These are phyloP conservation scores for Leccinum angustisporum DNA, from an alignment of 1,284 basidiomycete genomes.

Conservation along the genomic window DNA sequence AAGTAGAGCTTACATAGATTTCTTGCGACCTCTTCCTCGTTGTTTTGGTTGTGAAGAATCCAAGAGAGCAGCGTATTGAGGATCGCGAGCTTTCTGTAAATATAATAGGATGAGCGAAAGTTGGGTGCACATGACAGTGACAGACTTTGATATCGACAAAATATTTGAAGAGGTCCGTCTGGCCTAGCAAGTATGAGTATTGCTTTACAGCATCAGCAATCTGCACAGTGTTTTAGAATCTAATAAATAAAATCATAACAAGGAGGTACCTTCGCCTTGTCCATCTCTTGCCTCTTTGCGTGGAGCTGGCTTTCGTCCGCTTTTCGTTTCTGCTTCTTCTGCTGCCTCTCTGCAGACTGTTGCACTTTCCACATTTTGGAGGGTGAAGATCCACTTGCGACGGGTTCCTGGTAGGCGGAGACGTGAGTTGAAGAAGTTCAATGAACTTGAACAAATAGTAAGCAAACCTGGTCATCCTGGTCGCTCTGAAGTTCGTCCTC, in stretches of 20 bases:
- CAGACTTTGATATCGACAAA: slow-evolving; percentile 91
- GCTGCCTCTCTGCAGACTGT: slow-evolving; percentile 41
- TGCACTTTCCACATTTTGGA: slow-evolving; percentile 41
- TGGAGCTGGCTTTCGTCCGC: slow-evolving; percentile 68
- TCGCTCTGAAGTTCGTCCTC: slow-evolving; percentile 69
- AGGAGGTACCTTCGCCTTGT: slow-evolving; percentile 70
- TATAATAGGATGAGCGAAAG: slow-evolving; percentile 3
- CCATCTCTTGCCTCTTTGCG: slow-evolving; percentile 73
- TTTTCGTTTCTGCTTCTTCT: slow-evolving; percentile 66
- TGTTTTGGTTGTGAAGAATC: slow-evolving; percentile 81
- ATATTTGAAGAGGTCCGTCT: slow-evolving; percentile 95
- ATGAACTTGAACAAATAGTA: slow-evolving; percentile 8
- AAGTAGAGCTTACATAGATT: slow-evolving; percentile 55
- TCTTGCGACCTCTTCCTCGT: slow-evolving; percentile 80
- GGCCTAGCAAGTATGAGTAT: slow-evolving; percentile 91
- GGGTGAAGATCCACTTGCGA: slow-evolving; percentile 38
- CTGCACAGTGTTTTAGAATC: slow-evolving; percentile 40
- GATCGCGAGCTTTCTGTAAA: slow-evolving; percentile 81
- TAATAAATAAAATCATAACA: not conserved
- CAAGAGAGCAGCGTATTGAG: slow-evolving; percentile 89
- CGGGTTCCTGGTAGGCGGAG: slow-evolving; percentile 23
- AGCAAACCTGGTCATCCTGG: slow-evolving; percentile 44
- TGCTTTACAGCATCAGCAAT: slow-evolving; percentile 93
- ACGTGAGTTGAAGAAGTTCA: slow-evolving; percentile 6
- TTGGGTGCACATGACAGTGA: not conserved